A percentile compares a stretch with the other conserved stretches of the same genome.
Conservation (phyloP, 352 stramenopile genomes). For the Phytophthora megakarya region DNA sequence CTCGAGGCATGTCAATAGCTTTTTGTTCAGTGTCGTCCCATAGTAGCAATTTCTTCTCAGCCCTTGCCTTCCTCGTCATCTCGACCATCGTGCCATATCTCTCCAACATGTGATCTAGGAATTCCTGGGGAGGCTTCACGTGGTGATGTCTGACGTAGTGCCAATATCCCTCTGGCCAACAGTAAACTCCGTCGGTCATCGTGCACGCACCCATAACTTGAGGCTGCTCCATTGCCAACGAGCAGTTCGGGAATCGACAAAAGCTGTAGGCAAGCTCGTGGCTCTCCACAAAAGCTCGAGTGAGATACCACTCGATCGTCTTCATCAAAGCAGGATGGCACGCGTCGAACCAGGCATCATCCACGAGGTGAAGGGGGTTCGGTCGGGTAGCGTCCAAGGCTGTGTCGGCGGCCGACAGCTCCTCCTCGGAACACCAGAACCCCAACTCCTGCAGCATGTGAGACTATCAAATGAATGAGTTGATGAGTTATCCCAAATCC, state of each 20-base stretch:
- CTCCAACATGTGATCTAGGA: conserved; percentile 57
- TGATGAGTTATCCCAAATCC: too few species aligned
- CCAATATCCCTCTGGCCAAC: conserved; percentile 80
- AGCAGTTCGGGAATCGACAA: conserved; percentile 69
- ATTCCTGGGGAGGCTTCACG: conserved; percentile 62
- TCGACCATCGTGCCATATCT: conserved; percentile 41
- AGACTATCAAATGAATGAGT: background rate
- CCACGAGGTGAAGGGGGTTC: conserved; percentile 56
- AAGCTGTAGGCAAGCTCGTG: conserved; percentile 85
- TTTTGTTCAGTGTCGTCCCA: conserved; percentile 52
- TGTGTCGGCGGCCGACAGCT: background rate
- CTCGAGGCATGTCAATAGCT: conserved; percentile 48
- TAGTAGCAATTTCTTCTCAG: conserved; percentile 44
- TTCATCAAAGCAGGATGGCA: conserved; percentile 16
- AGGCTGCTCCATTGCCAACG: conserved; percentile 38
- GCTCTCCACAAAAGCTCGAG: conserved; percentile 68
- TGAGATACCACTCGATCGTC: conserved; percentile 65
- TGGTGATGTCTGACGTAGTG: conserved; percentile 74
- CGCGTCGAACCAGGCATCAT: conserved; percentile 53
- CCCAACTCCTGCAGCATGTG: conserved; percentile 53
- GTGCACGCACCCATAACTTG: conserved; percentile 73
- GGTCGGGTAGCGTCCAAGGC: conserved; percentile 32
- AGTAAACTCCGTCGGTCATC: conserved; percentile 76
- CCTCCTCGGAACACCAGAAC: conserved; percentile 51
- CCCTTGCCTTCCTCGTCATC: conserved; percentile 31